Evolutionary conservation across 495 filamentous ascomycete species (phyloP).

Genomic region (Poronia punctata): DNA sequence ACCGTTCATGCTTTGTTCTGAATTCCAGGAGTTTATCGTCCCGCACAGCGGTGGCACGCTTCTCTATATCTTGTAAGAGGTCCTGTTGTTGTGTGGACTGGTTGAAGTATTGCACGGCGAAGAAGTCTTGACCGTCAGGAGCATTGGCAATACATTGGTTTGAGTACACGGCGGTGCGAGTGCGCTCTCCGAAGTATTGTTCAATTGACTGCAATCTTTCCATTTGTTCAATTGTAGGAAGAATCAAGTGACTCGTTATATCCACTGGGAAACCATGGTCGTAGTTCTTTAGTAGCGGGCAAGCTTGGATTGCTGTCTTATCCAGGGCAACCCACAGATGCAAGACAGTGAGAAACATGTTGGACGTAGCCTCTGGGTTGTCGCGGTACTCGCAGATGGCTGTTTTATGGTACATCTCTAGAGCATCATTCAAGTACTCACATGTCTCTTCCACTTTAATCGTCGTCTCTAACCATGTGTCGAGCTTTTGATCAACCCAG

Average conservation of each 20-base stretch:
- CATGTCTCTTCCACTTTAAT: background rate
- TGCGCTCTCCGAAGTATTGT: conserved; percentile 34
- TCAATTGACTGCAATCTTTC: conserved; percentile 39
- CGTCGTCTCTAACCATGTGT: background rate
- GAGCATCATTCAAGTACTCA: background rate
- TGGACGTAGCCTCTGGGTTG: conserved; percentile 43
- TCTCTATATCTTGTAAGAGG: conserved; percentile 33
- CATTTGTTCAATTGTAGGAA: conserved; percentile 43
- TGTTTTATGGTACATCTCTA: conserved; percentile 7
- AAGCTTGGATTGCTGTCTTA: conserved; percentile 32
- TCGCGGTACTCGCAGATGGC: conserved; percentile 22
- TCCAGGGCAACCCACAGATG: conserved; percentile 58
- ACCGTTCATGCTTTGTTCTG: conserved; percentile 19
- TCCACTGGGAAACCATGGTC: conserved; percentile 35
- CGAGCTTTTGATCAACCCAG: conserved; percentile 8
- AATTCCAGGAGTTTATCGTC: conserved; percentile 37
- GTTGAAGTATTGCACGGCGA: conserved; percentile 48
- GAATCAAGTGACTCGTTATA: conserved; percentile 38
- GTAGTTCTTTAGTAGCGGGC: conserved; percentile 42
- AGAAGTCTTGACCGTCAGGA: conserved; percentile 25
- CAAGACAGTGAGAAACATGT: conserved; percentile 50
- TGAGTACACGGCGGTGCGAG: conserved; percentile 2
- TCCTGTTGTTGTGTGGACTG: conserved; percentile 36
- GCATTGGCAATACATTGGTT: conserved; percentile 30
- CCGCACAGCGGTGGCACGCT: conserved; percentile 18